Base-by-base conservation (phyloP, 768 basidiomycete genomes). In the Panus rudis region DNA sequence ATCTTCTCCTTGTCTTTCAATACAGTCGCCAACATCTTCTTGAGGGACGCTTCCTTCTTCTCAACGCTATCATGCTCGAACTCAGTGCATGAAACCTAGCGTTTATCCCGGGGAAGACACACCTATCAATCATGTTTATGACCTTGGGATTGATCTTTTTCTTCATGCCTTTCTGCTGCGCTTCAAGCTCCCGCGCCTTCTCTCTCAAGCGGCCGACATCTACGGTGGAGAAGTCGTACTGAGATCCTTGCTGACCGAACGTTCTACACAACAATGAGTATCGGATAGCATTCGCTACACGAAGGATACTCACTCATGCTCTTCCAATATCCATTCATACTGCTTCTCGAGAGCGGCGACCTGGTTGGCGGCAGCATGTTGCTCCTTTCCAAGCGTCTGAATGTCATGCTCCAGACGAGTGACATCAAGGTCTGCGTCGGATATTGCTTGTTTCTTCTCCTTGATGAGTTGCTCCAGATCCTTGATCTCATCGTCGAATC, bases 141-240 rank as follows among this genome's bases (percentile, higher is more conserved):
- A 92, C 92, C 62, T 94, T 96, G 3, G 84, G 83, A 54, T 99
- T 98, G 55, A 98, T 74, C 62, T 93, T 96, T 69, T 92, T 91
- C 69, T 92, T 93, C 81, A 91, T 82, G 17, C 81, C 80, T 54
- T 83, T 84, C 58, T 90, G 90, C 35, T 79, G 70, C 16, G 76
- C 69, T 51, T 89, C 82, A 10, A 98, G 71, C 53, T 91, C 86
- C 6, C 70, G 66, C 20, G 82, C 83, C 57, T 81, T 84, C 31
- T 77, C 69, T 35, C 73, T 67, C 49, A 87, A 64, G 39, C 69
- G 64, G 2, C 42, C 62, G 16, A 92, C 73, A 55, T 96, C 78
- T 42, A 77, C 66, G 2, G 70, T 65, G 3, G 62, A 56, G 59
- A 96, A 97, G 58, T 96, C 85, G 58, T 91, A 99, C 10, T 76